Evolutionary conservation across 2,329 filamentous ascomycete genomes (phyloP).

Genomic region (Dissoconium aciculare): DNA sequence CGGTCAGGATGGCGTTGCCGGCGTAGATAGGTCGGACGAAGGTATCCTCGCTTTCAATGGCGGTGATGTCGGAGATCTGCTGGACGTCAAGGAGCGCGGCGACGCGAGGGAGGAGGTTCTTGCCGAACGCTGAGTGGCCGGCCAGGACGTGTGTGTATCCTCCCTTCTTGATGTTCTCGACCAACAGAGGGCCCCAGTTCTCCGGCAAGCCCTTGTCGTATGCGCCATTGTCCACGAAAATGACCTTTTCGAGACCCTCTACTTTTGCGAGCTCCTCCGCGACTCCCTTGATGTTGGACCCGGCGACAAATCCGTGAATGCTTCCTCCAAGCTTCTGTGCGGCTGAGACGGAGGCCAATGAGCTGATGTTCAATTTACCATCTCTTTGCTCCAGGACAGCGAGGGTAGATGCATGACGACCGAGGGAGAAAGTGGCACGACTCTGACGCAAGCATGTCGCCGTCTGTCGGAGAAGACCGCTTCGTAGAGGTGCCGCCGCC

Average conservation of each 20-base stretch:
- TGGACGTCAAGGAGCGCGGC: conserved; percentile 83
- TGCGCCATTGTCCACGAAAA: conserved; percentile 72
- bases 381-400: conserved; percentile 86
- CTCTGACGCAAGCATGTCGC: conserved; percentile 21
- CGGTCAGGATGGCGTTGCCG: conserved; percentile 90
- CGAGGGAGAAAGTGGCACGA: conserved; percentile 36
- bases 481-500: conserved; percentile 12
- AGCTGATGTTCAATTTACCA: conserved; percentile 63
- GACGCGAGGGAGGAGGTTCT: conserved; percentile 81
- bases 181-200: conserved; percentile 81
- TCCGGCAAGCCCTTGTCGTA: conserved; percentile 94
- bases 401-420: conserved; percentile 68
- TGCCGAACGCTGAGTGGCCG: conserved; percentile 89
- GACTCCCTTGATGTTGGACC: conserved; percentile 56
- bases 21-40: conserved; percentile 96
- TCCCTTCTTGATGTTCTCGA: conserved; percentile 93
- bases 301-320: conserved; percentile 77
- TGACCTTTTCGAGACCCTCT: conserved; percentile 78
- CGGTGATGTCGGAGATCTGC: conserved; percentile 83
- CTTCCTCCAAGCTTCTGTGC: conserved; percentile 45
- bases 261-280: conserved; percentile 80
- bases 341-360: conserved; percentile 12
- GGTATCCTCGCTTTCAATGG: conserved; percentile 76
- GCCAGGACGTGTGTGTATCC: conserved; percentile 85
- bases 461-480: conserved; percentile 17